Evolutionary conservation across 106 monocot genomes (phyloP).

Genomic region (Phalaenopsis equestris): DNA sequence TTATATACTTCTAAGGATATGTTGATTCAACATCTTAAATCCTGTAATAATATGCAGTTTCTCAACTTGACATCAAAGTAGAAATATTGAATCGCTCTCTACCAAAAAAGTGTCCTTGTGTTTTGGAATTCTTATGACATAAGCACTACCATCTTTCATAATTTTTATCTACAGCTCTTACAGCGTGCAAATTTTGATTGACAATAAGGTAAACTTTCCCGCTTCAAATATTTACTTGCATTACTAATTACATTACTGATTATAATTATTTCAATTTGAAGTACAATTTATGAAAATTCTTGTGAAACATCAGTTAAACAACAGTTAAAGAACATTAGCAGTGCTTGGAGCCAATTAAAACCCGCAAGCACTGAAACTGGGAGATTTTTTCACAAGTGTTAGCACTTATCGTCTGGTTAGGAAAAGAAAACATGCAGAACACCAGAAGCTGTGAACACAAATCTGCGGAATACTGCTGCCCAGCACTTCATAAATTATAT

Average conservation of each 20-base stretch:
- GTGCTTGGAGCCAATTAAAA: too few species aligned
- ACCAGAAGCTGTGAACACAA: too few species aligned
- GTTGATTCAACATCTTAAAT: not conserved
- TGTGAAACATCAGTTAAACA: not conserved
- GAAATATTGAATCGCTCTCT: not conserved
- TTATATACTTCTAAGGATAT: not conserved
- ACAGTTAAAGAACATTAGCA: too few species aligned
- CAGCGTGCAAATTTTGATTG: not conserved
- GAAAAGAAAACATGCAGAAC: too few species aligned
- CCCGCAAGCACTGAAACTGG: too few species aligned
- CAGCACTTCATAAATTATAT: not conserved
- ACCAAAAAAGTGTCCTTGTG: not conserved
- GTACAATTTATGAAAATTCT: not conserved
- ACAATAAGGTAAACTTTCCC: not conserved
- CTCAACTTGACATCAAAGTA: not conserved
- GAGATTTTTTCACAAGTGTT: too few species aligned
- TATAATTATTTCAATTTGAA: not conserved
- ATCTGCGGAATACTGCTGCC: not conserved
- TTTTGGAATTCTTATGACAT: not conserved
- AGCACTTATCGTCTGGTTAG: too few species aligned
- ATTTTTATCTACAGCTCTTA: not conserved
- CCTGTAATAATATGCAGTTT: not conserved
- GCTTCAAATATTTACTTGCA: not conserved
- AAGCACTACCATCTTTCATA: not conserved
- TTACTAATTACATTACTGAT: not conserved